phyloP scores from a whole-genome alignment of 805 yeast genomes.

The Wickerhamiella parazyma region DNA sequence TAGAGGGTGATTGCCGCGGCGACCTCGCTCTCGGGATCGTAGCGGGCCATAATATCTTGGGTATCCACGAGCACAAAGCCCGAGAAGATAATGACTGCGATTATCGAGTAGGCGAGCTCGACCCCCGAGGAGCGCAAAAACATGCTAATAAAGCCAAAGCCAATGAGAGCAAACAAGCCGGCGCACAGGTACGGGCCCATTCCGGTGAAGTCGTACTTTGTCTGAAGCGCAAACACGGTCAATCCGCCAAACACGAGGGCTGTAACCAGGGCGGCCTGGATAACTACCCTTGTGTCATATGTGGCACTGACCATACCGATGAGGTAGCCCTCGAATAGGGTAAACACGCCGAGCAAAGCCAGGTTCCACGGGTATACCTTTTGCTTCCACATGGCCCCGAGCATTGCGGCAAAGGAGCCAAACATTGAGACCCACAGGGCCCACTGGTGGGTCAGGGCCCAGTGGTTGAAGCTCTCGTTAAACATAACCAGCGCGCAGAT shows the following conservation, averaged over 20 bases:
- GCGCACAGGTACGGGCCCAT: slow-evolving; percentile 48
- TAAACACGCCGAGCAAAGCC: slow-evolving; percentile 47
- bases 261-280: slow-evolving; percentile 62
- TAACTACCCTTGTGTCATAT: slow-evolving; percentile 47
- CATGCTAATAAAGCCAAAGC: slow-evolving; percentile 55
- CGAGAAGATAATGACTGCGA: slow-evolving; percentile 63
- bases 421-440: slow-evolving; percentile 40
- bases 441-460: slow-evolving; percentile 50
- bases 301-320: slow-evolving; percentile 54
- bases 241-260: slow-evolving; percentile 60
- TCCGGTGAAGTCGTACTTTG: slow-evolving; percentile 58
- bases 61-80: slow-evolving; percentile 69
- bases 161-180: slow-evolving; percentile 54
- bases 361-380: slow-evolving; percentile 57
- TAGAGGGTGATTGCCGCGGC: slow-evolving; percentile 65
- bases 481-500: slow-evolving; percentile 40
- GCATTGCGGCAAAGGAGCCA: slow-evolving; percentile 50
- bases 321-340: slow-evolving; percentile 59
- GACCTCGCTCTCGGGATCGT: slow-evolving; percentile 75
- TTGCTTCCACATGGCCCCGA: slow-evolving; percentile 51
- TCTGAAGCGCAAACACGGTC: slow-evolving; percentile 61
- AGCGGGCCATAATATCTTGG: slow-evolving; percentile 59
- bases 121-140: slow-evolving; percentile 48
- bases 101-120: slow-evolving; percentile 52
- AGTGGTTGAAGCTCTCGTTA: slow-evolving; percentile 33